Evolutionary conservation across 2,329 filamentous ascomycete species (phyloP).

Genomic region (Bisporella sp.): DNA sequence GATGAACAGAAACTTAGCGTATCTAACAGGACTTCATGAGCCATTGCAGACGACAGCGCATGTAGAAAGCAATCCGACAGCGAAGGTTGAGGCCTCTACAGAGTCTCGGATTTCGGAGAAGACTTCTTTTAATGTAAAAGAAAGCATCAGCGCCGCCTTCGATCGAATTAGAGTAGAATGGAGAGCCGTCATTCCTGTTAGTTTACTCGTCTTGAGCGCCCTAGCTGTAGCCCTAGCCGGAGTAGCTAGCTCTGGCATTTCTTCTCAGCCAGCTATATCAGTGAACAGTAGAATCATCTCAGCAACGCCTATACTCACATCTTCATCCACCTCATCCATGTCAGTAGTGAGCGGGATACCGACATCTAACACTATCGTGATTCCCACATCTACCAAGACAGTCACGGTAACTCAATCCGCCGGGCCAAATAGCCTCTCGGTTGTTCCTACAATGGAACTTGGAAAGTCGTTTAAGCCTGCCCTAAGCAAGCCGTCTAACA

Average conservation of each 20-base stretch:
- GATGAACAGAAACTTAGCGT: conserved; percentile 47
- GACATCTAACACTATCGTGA: conserved; percentile 17
- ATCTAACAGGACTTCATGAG: conserved; percentile 33
- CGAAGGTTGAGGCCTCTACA: neutral
- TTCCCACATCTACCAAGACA: conserved; percentile 25
- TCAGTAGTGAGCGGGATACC: conserved; percentile 14
- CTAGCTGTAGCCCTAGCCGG: conserved; percentile 16
- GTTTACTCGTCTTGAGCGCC: conserved; percentile 19
- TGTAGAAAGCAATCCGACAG: neutral
- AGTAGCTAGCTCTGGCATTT: conserved; percentile 13
- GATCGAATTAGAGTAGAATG: conserved; percentile 14
- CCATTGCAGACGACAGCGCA: conserved; percentile 6
- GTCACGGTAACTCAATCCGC: conserved; percentile 28
- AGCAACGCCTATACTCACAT: conserved; percentile 17
- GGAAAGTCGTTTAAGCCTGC: conserved; percentile 16
- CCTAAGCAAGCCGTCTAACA: conserved; percentile 14
- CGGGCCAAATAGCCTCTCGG: conserved; percentile 30
- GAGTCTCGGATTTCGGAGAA: conserved; percentile 16
- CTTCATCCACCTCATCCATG: conserved; percentile 14
- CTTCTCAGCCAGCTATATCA: conserved; percentile 22
- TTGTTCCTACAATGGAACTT: conserved; percentile 34
- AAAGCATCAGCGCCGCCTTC: conserved; percentile 15
- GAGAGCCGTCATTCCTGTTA: conserved; percentile 19
- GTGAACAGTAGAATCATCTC: conserved; percentile 26
- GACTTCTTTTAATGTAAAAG: conserved; percentile 9